Evolutionary conservation across 306 rosid species (phyloP).

Genomic region (Alnus glutinosa): DNA sequence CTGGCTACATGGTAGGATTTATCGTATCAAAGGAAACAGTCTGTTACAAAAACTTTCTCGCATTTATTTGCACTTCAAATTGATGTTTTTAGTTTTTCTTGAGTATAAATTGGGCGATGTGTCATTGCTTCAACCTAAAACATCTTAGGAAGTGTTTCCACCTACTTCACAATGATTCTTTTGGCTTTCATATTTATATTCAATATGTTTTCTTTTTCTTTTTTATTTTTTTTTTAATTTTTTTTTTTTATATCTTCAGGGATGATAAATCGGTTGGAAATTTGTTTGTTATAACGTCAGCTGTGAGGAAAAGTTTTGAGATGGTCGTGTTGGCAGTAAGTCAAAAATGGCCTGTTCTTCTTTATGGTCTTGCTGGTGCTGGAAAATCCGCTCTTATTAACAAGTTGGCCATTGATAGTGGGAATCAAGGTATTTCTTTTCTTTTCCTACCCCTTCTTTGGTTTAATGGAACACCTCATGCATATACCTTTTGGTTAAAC

Average conservation of each 20-base stretch:
- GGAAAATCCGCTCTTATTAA: constrained; percentile 86
- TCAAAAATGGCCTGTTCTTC: constrained; percentile 90
- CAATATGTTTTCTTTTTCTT: constrained; percentile 17
- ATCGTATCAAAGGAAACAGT: constrained; percentile 12
- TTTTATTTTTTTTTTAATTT: constrained; percentile 12
- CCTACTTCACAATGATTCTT: constrained; percentile 22
- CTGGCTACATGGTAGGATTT: constrained; percentile 44
- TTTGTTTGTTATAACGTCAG: constrained; percentile 62
- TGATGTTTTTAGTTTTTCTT: neutral
- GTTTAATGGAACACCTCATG: neutral
- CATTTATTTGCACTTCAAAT: neutral
- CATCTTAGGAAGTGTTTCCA: neutral
- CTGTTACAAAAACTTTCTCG: neutral
- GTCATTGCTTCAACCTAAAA: neutral
- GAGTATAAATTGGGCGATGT: neutral
- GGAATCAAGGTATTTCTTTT: constrained; percentile 42
- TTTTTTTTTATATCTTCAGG: constrained; percentile 41
- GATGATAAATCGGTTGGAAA: constrained; percentile 31
- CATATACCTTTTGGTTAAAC: neutral
- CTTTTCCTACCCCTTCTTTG: neutral
- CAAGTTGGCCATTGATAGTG: constrained; percentile 63
- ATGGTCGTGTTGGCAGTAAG: constrained; percentile 66
- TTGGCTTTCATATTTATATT: constrained; percentile 12
- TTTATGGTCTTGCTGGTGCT: constrained; percentile 81
- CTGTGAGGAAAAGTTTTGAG: constrained; percentile 62